Conservation (phyloP, 2,329 filamentous ascomycete species). For the Trichoderma aggressivum region DNA sequence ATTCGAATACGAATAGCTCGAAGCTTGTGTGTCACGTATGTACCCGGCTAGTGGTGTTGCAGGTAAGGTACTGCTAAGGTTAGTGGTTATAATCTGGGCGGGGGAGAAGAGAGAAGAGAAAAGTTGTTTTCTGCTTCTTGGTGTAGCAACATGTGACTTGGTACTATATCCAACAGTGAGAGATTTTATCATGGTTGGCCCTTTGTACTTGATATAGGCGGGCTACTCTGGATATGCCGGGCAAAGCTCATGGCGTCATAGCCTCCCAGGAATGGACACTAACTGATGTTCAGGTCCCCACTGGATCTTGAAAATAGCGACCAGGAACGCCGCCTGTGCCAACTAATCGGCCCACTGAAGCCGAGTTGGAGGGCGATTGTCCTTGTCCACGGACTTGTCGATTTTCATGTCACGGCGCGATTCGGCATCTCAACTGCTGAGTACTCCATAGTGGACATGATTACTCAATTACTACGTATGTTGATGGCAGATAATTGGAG, state of each 20-base stretch:
- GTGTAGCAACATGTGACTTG: background rate
- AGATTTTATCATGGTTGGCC: background rate
- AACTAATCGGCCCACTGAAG: background rate
- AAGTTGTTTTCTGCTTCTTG: background rate
- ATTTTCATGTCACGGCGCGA: background rate
- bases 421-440: background rate
- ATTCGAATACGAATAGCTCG: background rate
- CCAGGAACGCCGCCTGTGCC: constrained; percentile 1
- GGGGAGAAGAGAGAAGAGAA: background rate
- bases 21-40: background rate
- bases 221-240: constrained; percentile 6
- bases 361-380: background rate
- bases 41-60: background rate
- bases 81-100: background rate
- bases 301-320: background rate
- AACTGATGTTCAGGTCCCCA: background rate
- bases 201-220: constrained; percentile 11
- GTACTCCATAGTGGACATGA: background rate
- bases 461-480: background rate
- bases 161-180: background rate
- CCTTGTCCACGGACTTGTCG: background rate
- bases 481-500: background rate
- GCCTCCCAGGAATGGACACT: background rate
- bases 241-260: constrained; percentile 12
- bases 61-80: background rate